Conservation (phyloP, 768 basidiomycete genomes). For the Collybia sordida region DNA sequence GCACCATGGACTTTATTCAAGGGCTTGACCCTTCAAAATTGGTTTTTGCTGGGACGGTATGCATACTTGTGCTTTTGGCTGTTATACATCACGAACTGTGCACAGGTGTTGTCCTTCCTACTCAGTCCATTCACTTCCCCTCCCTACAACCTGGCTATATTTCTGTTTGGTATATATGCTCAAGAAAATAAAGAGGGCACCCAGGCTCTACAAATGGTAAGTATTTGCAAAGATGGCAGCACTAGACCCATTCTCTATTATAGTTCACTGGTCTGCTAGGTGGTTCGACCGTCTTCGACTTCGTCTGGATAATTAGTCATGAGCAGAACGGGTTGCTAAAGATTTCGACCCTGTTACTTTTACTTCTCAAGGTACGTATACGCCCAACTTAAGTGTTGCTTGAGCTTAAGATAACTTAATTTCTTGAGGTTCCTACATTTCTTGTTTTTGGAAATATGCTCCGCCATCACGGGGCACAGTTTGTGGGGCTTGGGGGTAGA, state of each 20-base stretch:
- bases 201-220: conserved; percentile 65
- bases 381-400: not conserved
- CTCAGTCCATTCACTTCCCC: conserved; percentile 58
- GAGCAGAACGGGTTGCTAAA: conserved; percentile 55
- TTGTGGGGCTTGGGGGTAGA: conserved; percentile 45
- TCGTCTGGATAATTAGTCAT: conserved; percentile 66
- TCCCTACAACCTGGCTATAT: conserved; percentile 79
- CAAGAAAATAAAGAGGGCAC: conserved; percentile 67
- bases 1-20: conserved; percentile 63
- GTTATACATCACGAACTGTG: not conserved
- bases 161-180: conserved; percentile 74
- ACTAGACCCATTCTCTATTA: conserved; percentile 1
- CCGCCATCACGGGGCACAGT: conserved; percentile 58
- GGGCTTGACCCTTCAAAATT: conserved; percentile 73
- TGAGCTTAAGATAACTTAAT: not conserved
- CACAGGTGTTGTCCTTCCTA: conserved; percentile 61
- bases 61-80: conserved; percentile 13
- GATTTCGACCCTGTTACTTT: conserved; percentile 52
- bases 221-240: conserved; percentile 12
- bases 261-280: conserved; percentile 69
- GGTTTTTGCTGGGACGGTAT: conserved; percentile 61
- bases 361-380: conserved; percentile 56
- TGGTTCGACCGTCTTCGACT: conserved; percentile 62
- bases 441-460: conserved; percentile 49
- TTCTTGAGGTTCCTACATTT: conserved; percentile 56